A percentile compares a stretch with the other conserved stretches of the same genome.
These are phyloP conservation scores for Naegleria gruberi DNA, from an alignment of 208 protist species.

Conservation along the genomic window DNA sequence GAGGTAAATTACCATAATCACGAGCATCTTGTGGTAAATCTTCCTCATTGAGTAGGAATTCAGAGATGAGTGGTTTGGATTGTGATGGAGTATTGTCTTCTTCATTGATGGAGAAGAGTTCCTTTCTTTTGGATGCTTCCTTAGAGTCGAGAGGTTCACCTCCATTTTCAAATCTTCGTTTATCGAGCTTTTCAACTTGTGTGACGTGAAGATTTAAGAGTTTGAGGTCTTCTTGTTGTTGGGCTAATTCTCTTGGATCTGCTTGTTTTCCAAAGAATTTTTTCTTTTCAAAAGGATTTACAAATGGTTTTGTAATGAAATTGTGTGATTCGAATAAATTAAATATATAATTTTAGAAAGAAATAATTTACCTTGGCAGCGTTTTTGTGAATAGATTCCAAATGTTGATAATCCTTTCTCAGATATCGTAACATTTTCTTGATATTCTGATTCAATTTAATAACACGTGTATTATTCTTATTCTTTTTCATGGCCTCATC, in stretches of 20 bases:
- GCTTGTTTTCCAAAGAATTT: neutral
- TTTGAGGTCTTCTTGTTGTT: neutral
- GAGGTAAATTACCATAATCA: neutral
- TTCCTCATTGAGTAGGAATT: neutral
- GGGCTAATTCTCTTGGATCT: neutral
- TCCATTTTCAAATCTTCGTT: neutral
- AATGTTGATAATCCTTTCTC: neutral
- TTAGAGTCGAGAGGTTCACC: neutral
- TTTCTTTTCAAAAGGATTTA: neutral
- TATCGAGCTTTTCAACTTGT: neutral
- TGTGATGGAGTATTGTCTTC: neutral
- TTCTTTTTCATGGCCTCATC: neutral
- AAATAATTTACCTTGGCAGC: neutral
- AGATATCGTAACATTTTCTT: neutral
- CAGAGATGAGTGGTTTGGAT: neutral
- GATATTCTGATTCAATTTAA: neutral
- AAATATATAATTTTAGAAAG: neutral
- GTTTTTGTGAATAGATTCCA: neutral
- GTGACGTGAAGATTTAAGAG: neutral
- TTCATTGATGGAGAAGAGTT: neutral
- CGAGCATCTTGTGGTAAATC: neutral
- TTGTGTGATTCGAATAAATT: too few relatives aligned
- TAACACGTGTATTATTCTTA: neutral
- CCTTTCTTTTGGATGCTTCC: neutral
- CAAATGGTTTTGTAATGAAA: too few relatives aligned